Percentiles rank a stretch among this genome's conserved stretches.
phyloP scores from a whole-genome alignment of 306 rosid species.

The Ochetophila trinervis region DNA sequence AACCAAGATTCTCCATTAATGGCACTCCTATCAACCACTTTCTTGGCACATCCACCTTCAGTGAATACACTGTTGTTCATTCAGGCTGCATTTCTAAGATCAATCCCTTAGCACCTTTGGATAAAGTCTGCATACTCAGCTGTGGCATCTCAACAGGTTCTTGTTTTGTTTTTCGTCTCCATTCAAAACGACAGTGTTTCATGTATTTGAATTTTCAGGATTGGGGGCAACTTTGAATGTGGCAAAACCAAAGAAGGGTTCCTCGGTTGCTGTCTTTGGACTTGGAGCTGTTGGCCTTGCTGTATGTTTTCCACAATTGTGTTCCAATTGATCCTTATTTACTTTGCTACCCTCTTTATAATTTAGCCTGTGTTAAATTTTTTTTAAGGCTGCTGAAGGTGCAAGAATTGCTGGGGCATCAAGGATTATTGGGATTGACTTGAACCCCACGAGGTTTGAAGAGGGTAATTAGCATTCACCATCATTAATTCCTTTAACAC shows the following conservation, averaged over 20 bases:
- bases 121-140: slow-evolving; percentile 41
- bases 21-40: slow-evolving; percentile 40
- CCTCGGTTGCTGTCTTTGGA: slow-evolving; percentile 34
- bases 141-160: slow-evolving; percentile 43
- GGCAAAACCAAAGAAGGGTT: slow-evolving; percentile 40
- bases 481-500: not conserved
- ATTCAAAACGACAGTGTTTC: too few relatives aligned
- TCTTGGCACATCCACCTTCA: slow-evolving; percentile 44
- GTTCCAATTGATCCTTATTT: not conserved
- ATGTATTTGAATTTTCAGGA: slow-evolving; percentile 15
- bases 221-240: slow-evolving; percentile 41
- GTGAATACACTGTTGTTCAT: slow-evolving; percentile 43
- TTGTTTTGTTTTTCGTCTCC: too few relatives aligned
- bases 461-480: slow-evolving; percentile 24
- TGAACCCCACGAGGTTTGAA: slow-evolving; percentile 30
- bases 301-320: slow-evolving; percentile 11
- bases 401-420: slow-evolving; percentile 40
- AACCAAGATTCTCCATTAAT: slow-evolving; percentile 40
- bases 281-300: slow-evolving; percentile 43
- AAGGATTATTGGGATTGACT: slow-evolving; percentile 42
- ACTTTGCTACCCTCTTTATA: not conserved
- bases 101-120: slow-evolving; percentile 40
- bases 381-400: slow-evolving; percentile 48
- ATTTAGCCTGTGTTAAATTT: not conserved
- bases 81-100: slow-evolving; percentile 42